phyloP scores from a whole-genome alignment of 169 alveolate species.

The Plasmodium inui region DNA sequence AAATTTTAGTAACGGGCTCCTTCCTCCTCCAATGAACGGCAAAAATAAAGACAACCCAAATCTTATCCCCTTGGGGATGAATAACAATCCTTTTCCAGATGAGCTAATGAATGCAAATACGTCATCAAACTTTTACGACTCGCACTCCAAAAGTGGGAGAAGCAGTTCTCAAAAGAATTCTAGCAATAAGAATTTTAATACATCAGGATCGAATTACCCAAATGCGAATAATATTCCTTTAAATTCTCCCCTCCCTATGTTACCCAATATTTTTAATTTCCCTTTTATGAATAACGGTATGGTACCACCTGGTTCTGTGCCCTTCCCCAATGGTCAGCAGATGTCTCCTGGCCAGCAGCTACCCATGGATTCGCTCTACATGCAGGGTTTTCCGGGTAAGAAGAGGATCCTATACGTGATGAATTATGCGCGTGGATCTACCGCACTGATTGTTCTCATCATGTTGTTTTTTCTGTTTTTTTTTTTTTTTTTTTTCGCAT shows the following conservation, averaged over 20 bases:
- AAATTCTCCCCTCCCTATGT: constrained; percentile 41
- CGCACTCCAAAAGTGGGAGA: constrained; percentile 10
- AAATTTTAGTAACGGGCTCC: constrained; percentile 1
- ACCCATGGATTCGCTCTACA: constrained; percentile 36
- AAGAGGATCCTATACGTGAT: background rate
- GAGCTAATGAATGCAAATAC: background rate
- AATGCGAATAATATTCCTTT: constrained; percentile 30
- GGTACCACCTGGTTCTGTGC: constrained; percentile 4
- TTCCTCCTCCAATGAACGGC: constrained; percentile 35
- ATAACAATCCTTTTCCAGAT: constrained; percentile 22
- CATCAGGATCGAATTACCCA: constrained; percentile 12
- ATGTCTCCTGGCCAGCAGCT: constrained; percentile 4
- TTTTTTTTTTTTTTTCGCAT: background rate
- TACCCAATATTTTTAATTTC: constrained; percentile 62
- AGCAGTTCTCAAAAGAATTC: background rate
- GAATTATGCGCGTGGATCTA: background rate
- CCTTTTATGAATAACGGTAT: constrained; percentile 53
- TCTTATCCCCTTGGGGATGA: constrained; percentile 38
- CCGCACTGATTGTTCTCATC: background rate
- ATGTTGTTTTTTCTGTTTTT: background rate
- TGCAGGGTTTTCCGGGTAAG: constrained; percentile 50
- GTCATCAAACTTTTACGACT: constrained; percentile 8
- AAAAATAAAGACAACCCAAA: constrained; percentile 63
- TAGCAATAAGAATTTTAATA: constrained; percentile 23
- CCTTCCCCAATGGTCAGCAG: constrained; percentile 27